phyloP scores from a whole-genome alignment of 169 alveolate genomes.

The Toxoplasma gondii region DNA sequence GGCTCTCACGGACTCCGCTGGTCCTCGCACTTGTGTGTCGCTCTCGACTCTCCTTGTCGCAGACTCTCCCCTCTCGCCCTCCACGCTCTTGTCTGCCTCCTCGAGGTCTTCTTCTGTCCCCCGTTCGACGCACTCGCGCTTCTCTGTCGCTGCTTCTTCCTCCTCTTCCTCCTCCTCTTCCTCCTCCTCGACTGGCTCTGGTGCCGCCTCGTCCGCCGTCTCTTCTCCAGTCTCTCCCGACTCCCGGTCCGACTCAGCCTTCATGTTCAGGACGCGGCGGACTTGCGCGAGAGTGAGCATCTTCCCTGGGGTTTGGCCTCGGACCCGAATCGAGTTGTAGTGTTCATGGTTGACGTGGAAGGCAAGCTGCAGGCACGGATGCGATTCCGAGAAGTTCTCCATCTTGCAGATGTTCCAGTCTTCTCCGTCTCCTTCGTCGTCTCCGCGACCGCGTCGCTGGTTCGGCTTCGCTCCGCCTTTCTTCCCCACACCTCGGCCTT shows the following conservation, averaged over 20 bases:
- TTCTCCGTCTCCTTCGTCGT: neutral
- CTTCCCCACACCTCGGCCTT: neutral
- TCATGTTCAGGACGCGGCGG: neutral
- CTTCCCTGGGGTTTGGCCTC: neutral
- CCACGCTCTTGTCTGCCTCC: neutral
- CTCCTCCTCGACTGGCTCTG: neutral
- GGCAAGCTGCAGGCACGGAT: constrained; percentile 46
- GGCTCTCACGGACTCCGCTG: neutral
- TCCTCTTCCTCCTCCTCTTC: neutral
- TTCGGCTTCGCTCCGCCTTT: neutral
- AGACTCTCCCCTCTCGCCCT: neutral
- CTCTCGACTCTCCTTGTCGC: neutral
- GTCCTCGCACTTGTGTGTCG: neutral
- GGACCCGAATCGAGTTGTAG: constrained; percentile 43
- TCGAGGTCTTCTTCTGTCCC: neutral
- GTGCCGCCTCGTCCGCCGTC: neutral
- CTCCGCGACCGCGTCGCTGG: no score
- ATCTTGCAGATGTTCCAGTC: constrained; percentile 47
- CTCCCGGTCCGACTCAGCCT: neutral
- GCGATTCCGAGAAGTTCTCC: constrained; percentile 29
- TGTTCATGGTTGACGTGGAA: constrained; percentile 39
- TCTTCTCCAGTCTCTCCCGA: neutral
- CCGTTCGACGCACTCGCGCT: neutral
- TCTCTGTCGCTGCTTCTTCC: neutral
- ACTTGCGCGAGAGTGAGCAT: neutral